Evolutionary conservation across 495 filamentous ascomycete genomes (phyloP).

Genomic region (Barbatosphaeria neglecta): DNA sequence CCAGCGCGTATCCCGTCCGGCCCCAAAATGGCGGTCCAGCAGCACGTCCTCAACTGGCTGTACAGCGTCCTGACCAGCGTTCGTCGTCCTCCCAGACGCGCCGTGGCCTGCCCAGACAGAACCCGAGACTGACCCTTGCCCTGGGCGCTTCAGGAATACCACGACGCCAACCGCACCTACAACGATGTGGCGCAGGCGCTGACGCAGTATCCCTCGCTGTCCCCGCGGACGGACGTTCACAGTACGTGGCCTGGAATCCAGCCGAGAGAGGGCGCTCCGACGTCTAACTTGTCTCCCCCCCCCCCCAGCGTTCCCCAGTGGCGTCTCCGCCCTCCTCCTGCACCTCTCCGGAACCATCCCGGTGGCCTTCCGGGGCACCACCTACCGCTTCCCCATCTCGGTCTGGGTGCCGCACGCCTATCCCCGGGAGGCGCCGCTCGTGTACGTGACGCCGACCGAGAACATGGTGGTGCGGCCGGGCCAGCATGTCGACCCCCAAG

Average conservation of each 20-base stretch:
- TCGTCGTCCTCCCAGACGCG: conserved; percentile 10
- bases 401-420: conserved; percentile 96
- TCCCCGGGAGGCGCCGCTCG: conserved; percentile 70
- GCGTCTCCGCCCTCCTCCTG: conserved; percentile 74
- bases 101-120: not conserved
- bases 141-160: conserved; percentile 67
- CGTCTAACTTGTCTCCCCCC: conserved; percentile 1
- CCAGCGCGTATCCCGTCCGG: not conserved
- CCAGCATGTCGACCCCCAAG: conserved; percentile 91
- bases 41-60: conserved; percentile 87
- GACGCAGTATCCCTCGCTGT: conserved; percentile 69
- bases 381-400: conserved; percentile 82
- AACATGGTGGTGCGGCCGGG: conserved; percentile 85
- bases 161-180: conserved; percentile 83
- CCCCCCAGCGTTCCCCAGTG: conserved; percentile 74
- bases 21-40: conserved; percentile 61
- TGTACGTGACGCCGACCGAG: conserved; percentile 77
- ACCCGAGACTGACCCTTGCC: conserved; percentile 5
- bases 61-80: conserved; percentile 82
- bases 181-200: conserved; percentile 78
- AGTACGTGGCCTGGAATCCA: conserved; percentile 53
- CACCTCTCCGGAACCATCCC: conserved; percentile 80
- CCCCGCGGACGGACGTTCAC: conserved; percentile 90
- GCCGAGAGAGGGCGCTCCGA: not conserved
- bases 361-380: conserved; percentile 74